phyloP scores from a whole-genome alignment of 257 asterid species.

The Paulownia fortunei region DNA sequence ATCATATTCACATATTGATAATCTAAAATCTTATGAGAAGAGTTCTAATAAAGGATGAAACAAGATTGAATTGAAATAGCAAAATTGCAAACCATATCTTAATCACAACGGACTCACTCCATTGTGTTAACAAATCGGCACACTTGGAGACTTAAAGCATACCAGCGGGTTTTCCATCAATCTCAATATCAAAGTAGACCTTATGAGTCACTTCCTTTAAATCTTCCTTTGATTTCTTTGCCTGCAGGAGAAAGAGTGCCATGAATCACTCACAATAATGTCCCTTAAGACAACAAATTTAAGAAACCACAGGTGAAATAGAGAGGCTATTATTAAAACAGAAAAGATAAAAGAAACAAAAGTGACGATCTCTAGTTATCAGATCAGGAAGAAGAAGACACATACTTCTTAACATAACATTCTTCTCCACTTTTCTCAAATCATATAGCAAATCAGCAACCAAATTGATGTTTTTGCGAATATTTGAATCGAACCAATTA shows the following conservation, averaged over 20 bases:
- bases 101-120: not conserved
- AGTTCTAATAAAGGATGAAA: not conserved
- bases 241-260: slow-evolving; percentile 47
- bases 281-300: not conserved
- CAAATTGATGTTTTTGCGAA: not conserved
- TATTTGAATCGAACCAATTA: not conserved
- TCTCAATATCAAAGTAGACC: slow-evolving; percentile 75
- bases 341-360: not conserved
- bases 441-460: not conserved
- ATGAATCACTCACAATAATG: not conserved
- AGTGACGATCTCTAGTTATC: not conserved
- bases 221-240: slow-evolving; percentile 56
- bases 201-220: slow-evolving; percentile 69
- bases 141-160: slow-evolving; percentile 28
- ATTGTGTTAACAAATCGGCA: too few species aligned
- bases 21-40: not conserved
- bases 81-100: not conserved
- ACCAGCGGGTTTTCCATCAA: slow-evolving; percentile 73
- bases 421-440: not conserved
- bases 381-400: slow-evolving; percentile 9
- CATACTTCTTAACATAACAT: not conserved
- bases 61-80: not conserved
- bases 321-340: not conserved
- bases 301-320: not conserved
- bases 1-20: not conserved